These are phyloP conservation scores for Carex cristatella DNA, from an alignment of 176 grass and related monocot genomes.

Conservation along the genomic window DNA sequence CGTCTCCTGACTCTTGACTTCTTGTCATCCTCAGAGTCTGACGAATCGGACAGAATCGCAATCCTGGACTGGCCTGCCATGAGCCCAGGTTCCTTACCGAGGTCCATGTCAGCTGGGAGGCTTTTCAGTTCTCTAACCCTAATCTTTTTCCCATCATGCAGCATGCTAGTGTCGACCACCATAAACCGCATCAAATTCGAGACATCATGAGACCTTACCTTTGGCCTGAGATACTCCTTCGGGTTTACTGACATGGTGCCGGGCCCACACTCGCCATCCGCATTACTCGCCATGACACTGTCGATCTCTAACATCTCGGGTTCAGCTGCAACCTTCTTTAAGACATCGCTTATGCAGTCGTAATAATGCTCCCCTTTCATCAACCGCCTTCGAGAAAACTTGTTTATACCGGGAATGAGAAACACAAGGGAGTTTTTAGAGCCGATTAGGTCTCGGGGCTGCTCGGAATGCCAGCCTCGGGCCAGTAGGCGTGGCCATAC, in stretches of 20 bases:
- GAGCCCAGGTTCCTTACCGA: conserved; percentile 24
- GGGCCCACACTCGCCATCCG: conserved; percentile 26
- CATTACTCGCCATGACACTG: conserved; percentile 26
- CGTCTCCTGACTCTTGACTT: background rate
- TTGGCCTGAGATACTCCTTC: conserved; percentile 15
- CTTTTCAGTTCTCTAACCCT: conserved; percentile 66
- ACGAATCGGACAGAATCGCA: conserved; percentile 41
- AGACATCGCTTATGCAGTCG: conserved; percentile 82
- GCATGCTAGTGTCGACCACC: conserved; percentile 81
- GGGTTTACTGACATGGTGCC: conserved; percentile 34
- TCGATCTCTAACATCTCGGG: conserved; percentile 71
- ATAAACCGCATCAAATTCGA: conserved; percentile 72
- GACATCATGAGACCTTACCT: conserved; percentile 24
- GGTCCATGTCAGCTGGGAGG: conserved; percentile 54
- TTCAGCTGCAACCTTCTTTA: conserved; percentile 61
- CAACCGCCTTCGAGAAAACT: conserved; percentile 71
- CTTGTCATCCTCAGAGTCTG: conserved; percentile 34
- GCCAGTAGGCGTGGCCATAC: conserved; percentile 93
- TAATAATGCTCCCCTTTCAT: conserved; percentile 85
- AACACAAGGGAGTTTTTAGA: conserved; percentile 69
- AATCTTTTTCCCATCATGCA: conserved; percentile 50
- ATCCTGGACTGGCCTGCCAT: conserved; percentile 30
- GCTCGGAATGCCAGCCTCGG: conserved; percentile 92
- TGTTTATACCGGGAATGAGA: conserved; percentile 61
- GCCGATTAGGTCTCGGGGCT: conserved; percentile 62